Percentiles rank a stretch among this genome's conserved stretches.
Conservation (phyloP, 768 basidiomycete genomes). For the Lactarius sanguifluus region DNA sequence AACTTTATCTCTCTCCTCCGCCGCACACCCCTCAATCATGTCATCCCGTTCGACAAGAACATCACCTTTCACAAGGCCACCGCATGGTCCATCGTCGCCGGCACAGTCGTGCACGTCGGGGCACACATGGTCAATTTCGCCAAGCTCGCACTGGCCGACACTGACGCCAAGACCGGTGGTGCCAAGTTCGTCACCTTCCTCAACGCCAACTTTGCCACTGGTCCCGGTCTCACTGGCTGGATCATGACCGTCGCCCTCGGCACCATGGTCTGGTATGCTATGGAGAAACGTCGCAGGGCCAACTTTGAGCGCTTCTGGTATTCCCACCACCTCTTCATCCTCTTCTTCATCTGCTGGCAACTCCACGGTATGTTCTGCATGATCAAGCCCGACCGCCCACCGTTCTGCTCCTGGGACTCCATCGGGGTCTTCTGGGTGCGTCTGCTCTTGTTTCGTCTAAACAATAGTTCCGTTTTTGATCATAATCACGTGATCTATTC, state of each 20-base stretch:
- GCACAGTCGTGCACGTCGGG: conserved; percentile 69
- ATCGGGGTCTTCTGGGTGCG: conserved; percentile 96
- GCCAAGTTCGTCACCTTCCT: conserved; percentile 71
- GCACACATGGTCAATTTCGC: conserved; percentile 89
- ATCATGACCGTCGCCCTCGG: conserved; percentile 75
- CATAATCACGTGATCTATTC: conserved; percentile 16
- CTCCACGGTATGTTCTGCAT: conserved; percentile 97
- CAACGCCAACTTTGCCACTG: conserved; percentile 74
- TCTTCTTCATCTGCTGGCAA: conserved; percentile 95
- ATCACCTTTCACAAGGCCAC: conserved; percentile 89
- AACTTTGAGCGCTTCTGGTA: conserved; percentile 93
- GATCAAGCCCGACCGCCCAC: conserved; percentile 88
- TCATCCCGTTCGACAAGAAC: conserved; percentile 94
- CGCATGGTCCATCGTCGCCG: conserved; percentile 86
- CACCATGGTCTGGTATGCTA: conserved; percentile 82
- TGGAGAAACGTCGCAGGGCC: conserved; percentile 73
- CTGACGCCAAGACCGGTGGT: conserved; percentile 51
- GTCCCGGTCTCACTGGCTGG: conserved; percentile 85
- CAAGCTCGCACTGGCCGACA: conserved; percentile 57
- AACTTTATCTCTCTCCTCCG: conserved; percentile 91
- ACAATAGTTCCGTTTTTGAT: background rate
- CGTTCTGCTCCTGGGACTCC: conserved; percentile 79
- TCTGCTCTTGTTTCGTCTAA: conserved; percentile 16
- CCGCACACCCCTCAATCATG: conserved; percentile 76
- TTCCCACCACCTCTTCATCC: conserved; percentile 82